Base-by-base conservation (phyloP, 2,329 filamentous ascomycete genomes). In the Lachnellula suecica region DNA sequence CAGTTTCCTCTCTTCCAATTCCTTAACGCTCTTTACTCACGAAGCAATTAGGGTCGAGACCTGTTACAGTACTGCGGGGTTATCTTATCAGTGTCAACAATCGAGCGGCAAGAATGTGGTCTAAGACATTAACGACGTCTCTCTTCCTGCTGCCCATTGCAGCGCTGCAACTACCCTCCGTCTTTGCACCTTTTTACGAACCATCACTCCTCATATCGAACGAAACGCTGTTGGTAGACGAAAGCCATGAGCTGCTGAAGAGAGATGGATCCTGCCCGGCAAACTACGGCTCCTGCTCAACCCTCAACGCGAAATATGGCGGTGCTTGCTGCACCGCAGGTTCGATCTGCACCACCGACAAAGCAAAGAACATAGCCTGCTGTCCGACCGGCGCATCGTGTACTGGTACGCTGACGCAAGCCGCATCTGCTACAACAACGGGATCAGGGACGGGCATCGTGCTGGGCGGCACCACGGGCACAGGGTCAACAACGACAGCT, bases 311-410 rank as follows among this genome's bases (percentile, higher is more conserved):
- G 5, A 57, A 57, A 13, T 53, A 60, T 25, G 62, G 58, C 15
- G 66, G 58, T 4, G 65, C 66, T n/a, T 70, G 67, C 47, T 70
- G 67, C 46, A 63, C 59, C 2, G 45, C 51, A 35, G 61, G 59
- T 17, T 60, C 61, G 7, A 43, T 62, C 3, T 69, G 66, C 42
- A 64, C 65, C 1, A 61, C 56, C n/a, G 67, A 70, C 43, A 46
- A 50, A 10, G 59, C 56, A 2, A 54, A 49, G 24, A 62, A 67
- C 17, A 57, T 69, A 58, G 67, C 67, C 8, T 70, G 67, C 29
- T 70, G 67, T 53, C 62, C 65, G 9, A 61, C 58, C 2, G 66
- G 67, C 8, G 63, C 66, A 17, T 59, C 53, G 8, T 69, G 67
- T 50, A 69, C 66, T 2, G 67, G 67, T 2, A 63, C 63, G 11